Conservation (phyloP, 1,284 basidiomycete genomes). For the Sporisorium iseilematis-ciliati region DNA sequence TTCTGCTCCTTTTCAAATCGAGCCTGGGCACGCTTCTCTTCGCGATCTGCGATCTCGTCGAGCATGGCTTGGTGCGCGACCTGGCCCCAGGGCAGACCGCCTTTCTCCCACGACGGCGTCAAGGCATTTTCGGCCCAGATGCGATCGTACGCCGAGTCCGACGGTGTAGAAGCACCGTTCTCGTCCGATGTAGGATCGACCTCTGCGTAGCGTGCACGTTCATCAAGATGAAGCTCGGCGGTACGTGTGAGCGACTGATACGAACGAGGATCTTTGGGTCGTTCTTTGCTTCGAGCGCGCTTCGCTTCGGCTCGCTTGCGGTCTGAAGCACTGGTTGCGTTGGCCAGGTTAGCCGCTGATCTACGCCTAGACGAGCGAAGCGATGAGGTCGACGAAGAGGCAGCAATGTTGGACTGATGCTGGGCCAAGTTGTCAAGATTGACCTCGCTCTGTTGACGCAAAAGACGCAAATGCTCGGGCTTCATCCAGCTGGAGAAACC, state of each 20-base stretch:
- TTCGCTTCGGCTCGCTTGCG: conserved; percentile 38
- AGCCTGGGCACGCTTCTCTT: conserved; percentile 40
- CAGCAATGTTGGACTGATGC: conserved; percentile 15
- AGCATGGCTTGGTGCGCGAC: conserved; percentile 35
- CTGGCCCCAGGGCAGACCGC: conserved; percentile 45
- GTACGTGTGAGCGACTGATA: conserved; percentile 58
- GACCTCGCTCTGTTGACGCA: conserved; percentile 74
- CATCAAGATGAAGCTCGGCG: conserved; percentile 61
- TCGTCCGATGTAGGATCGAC: conserved; percentile 55
- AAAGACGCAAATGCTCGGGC: conserved; percentile 82
- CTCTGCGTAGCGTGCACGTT: conserved; percentile 60
- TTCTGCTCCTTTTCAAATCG: conserved; percentile 46
- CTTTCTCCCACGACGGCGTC: conserved; percentile 44
- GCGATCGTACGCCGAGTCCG: conserved; percentile 39
- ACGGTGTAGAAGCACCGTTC: conserved; percentile 23
- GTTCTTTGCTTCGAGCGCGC: conserved; percentile 35
- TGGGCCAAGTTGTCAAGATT: conserved; percentile 56
- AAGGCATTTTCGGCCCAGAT: conserved; percentile 28
- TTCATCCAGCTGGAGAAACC: conserved; percentile 96
- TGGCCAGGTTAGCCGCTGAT: conserved; percentile 37
- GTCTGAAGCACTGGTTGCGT: conserved; percentile 15
- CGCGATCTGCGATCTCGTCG: conserved; percentile 32
- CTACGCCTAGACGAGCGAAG: conserved; percentile 23
- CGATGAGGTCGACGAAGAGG: conserved; percentile 23
- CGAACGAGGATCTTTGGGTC: conserved; percentile 35